Evolutionary conservation across 495 filamentous ascomycete genomes (phyloP).

Genomic region (Cladorrhinum samala): DNA sequence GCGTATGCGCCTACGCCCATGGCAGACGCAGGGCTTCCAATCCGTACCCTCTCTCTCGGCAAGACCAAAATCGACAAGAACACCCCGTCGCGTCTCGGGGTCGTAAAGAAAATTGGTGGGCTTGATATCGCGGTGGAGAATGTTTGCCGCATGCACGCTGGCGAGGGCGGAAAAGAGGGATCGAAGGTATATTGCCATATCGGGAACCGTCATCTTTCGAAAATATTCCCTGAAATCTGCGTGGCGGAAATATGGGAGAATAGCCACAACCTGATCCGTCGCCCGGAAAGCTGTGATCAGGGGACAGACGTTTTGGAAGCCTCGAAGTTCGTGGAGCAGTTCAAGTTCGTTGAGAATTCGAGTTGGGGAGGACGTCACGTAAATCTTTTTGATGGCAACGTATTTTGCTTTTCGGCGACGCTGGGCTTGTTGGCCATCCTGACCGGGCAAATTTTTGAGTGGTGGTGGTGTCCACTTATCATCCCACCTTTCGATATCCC

Average conservation of each 20-base stretch:
- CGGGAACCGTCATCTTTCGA: slow-evolving; percentile 71
- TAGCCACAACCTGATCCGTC: slow-evolving; percentile 89
- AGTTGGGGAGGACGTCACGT: slow-evolving; percentile 87
- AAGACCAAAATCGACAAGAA: slow-evolving; percentile 93
- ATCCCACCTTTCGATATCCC: slow-evolving; percentile 69
- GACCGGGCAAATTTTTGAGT: slow-evolving; percentile 33
- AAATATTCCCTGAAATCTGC: slow-evolving; percentile 96
- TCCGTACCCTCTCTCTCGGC: slow-evolving; percentile 78
- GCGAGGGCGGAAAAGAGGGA: slow-evolving; percentile 80
- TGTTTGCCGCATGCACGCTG: slow-evolving; percentile 73
- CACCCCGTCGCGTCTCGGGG: slow-evolving; percentile 68
- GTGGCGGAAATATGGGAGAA: slow-evolving; percentile 93
- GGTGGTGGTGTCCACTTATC: slow-evolving; percentile 58
- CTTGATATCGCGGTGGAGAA: slow-evolving; percentile 96
- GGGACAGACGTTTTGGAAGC: slow-evolving; percentile 79
- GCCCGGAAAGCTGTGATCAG: slow-evolving; percentile 93
- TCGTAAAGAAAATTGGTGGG: slow-evolving; percentile 99
- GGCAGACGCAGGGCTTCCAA: slow-evolving; percentile 66
- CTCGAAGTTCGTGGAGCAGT: slow-evolving; percentile 81
- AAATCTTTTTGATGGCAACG: slow-evolving; percentile 98
- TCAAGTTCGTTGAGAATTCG: slow-evolving; percentile 97
- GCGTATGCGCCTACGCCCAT: slow-evolving; percentile 39
- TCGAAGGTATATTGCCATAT: slow-evolving; percentile 83
- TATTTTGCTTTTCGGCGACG: slow-evolving; percentile 55
- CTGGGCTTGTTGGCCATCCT: slow-evolving; percentile 15